Evolutionary conservation across 2,329 filamentous ascomycete species (phyloP).

Genomic region (Penicillium sp.): DNA sequence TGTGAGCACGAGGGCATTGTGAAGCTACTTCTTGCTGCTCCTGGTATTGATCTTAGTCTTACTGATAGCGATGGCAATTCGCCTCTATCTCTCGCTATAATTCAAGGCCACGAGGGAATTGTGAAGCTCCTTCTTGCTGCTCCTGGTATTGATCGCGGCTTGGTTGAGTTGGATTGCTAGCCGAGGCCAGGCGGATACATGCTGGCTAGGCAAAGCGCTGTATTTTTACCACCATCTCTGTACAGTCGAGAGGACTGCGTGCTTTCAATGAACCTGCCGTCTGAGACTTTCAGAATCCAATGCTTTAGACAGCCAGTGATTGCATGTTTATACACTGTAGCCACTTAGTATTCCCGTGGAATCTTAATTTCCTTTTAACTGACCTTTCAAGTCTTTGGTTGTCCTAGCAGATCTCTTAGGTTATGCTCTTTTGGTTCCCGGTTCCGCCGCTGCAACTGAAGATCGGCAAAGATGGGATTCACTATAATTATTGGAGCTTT

Average conservation of each 20-base stretch:
- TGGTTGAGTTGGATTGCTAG: neutral
- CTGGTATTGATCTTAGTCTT: too few species aligned
- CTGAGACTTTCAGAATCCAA: neutral
- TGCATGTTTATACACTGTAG: neutral
- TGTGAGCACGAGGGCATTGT: too few species aligned
- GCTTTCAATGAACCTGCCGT: too few species aligned
- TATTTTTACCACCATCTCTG: neutral
- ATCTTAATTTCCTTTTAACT: too few species aligned
- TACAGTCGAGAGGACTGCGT: neutral
- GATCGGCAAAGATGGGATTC: too few species aligned
- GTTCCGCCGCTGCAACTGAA: too few species aligned
- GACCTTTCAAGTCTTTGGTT: too few species aligned
- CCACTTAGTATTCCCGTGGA: too few species aligned
- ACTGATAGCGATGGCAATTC: rapidly evolving
- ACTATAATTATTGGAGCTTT: too few species aligned
- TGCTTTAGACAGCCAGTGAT: neutral
- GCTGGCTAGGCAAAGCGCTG: neutral
- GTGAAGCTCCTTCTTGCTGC: neutral
- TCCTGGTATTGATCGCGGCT: neutral
- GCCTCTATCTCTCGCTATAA: neutral
- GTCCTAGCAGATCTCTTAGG: too few species aligned
- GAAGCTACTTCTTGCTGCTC: too few species aligned
- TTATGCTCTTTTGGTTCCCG: too few species aligned
- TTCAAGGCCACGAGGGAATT: neutral
- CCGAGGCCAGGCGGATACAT: neutral